Evolutionary conservation across 768 basidiomycete species (phyloP).

Genomic region (Macrocybe gigantea): DNA sequence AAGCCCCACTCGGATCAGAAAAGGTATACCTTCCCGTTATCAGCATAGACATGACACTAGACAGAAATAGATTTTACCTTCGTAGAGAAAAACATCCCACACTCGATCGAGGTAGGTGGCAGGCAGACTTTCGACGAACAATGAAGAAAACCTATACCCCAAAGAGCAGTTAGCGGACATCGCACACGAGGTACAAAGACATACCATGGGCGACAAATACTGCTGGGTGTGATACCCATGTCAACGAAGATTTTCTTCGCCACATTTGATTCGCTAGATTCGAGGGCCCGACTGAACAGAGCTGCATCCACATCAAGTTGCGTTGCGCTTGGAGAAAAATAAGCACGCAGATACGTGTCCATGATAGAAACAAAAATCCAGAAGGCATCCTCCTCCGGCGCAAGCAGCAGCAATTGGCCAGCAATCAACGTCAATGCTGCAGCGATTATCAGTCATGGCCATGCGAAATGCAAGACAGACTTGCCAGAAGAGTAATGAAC

Average conservation of each 20-base stretch:
- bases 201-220: slow-evolving; percentile 63
- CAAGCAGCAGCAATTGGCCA: slow-evolving; percentile 65
- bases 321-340: slow-evolving; percentile 54
- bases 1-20: slow-evolving; percentile 70
- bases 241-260: slow-evolving; percentile 65
- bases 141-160: slow-evolving; percentile 55
- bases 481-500: slow-evolving; percentile 61
- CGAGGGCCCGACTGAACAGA: slow-evolving; percentile 66
- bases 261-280: slow-evolving; percentile 49
- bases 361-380: slow-evolving; percentile 88
- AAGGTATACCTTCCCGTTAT: slow-evolving; percentile 49
- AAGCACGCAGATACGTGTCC: slow-evolving; percentile 77
- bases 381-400: slow-evolving; percentile 86
- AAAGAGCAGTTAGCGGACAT: not conserved
- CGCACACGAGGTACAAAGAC: slow-evolving; percentile 5
- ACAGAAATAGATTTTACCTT: slow-evolving; percentile 44
- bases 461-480: slow-evolving; percentile 9
- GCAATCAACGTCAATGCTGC: slow-evolving; percentile 65
- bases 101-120: slow-evolving; percentile 61
- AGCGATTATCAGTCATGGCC: not conserved
- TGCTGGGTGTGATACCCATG: slow-evolving; percentile 50
- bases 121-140: slow-evolving; percentile 68
- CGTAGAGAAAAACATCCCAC: slow-evolving; percentile 81
- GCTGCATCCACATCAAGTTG: slow-evolving; percentile 76
- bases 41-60: not conserved